Evolutionary conservation across 352 stramenopile genomes (phyloP).

Genomic region (Globisporangium irregulare): DNA sequence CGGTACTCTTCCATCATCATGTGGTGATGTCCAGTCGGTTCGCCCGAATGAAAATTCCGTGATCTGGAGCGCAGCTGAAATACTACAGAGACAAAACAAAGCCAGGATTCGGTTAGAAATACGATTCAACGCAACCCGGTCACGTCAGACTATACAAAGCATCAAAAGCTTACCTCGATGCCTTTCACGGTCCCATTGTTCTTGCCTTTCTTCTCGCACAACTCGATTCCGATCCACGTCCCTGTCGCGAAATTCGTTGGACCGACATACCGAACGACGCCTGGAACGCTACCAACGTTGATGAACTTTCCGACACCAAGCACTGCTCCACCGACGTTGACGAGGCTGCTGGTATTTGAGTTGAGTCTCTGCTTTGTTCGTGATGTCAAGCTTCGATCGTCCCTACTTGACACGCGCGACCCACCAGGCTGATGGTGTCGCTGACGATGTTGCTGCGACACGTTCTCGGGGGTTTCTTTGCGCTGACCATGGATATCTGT

Average conservation of each 20-base stretch:
- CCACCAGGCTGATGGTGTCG: not conserved
- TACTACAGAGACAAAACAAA: slow-evolving; percentile 30
- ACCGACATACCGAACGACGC: slow-evolving; percentile 68
- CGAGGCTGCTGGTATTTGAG: slow-evolving; percentile 33
- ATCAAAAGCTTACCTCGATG: slow-evolving; percentile 19
- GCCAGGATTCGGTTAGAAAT: not conserved
- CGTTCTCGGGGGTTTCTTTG: not conserved
- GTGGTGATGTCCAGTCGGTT: slow-evolving; percentile 43
- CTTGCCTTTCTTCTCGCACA: slow-evolving; percentile 57
- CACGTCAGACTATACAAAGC: not conserved
- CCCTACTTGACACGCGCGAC: not conserved
- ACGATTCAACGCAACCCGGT: not conserved
- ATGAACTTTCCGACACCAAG: slow-evolving; percentile 57
- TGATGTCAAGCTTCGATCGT: not conserved
- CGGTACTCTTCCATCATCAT: not conserved
- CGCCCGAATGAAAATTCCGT: slow-evolving; percentile 72
- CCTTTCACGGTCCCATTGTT: slow-evolving; percentile 61
- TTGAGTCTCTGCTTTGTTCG: slow-evolving; percentile 23
- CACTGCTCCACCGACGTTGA: slow-evolving; percentile 39
- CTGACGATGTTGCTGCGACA: not conserved
- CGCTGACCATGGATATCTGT: slow-evolving; percentile 33
- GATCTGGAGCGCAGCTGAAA: slow-evolving; percentile 49
- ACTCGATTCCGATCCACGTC: slow-evolving; percentile 75
- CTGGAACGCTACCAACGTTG: slow-evolving; percentile 49
- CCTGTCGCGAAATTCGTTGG: slow-evolving; percentile 56